A percentile compares a stretch with the other conserved stretches of the same genome.
These are phyloP conservation scores for Talaromyces rugulosus DNA, from an alignment of 2,329 filamentous ascomycete genomes.

Conservation along the genomic window DNA sequence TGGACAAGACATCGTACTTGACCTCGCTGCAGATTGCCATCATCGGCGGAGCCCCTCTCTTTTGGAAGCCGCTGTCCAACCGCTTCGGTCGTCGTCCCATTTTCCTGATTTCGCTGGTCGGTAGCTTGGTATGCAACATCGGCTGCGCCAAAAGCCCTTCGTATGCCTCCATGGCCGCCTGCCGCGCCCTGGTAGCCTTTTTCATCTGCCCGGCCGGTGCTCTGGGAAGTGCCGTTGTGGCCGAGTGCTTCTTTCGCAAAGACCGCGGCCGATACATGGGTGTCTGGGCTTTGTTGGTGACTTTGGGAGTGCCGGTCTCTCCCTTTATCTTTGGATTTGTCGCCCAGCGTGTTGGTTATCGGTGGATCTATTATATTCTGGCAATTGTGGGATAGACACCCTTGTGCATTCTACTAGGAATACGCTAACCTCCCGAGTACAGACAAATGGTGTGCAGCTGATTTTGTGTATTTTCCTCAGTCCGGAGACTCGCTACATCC, in stretches of 20 bases:
- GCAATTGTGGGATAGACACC: conserved; percentile 43
- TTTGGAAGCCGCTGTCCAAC: conserved; percentile 55
- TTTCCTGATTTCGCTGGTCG: conserved; percentile 49
- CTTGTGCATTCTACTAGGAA: conserved; percentile 16
- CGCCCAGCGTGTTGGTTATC: conserved; percentile 49
- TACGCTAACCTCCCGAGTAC: not conserved
- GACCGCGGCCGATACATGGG: conserved; percentile 55
- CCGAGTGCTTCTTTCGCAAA: conserved; percentile 55
- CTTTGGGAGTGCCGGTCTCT: conserved; percentile 43
- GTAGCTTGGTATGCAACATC: conserved; percentile 49
- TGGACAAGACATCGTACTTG: conserved; percentile 51
- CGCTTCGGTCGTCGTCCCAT: conserved; percentile 53
- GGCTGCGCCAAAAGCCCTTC: conserved; percentile 49
- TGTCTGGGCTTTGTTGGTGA: conserved; percentile 53
- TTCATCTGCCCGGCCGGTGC: conserved; percentile 54
- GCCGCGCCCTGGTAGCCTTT: conserved; percentile 51
- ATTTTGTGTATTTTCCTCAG: conserved; percentile 54
- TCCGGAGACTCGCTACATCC: conserved; percentile 53
- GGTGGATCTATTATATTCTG: conserved; percentile 58
- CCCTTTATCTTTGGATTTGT: conserved; percentile 42
- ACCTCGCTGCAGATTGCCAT: conserved; percentile 55
- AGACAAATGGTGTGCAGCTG: conserved; percentile 56
- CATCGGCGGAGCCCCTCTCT: conserved; percentile 50
- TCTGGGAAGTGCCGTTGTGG: conserved; percentile 55
- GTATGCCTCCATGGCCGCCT: conserved; percentile 49